Conservation (phyloP, 2,329 filamentous ascomycete species). For the Arthrinium phaeospermum region DNA sequence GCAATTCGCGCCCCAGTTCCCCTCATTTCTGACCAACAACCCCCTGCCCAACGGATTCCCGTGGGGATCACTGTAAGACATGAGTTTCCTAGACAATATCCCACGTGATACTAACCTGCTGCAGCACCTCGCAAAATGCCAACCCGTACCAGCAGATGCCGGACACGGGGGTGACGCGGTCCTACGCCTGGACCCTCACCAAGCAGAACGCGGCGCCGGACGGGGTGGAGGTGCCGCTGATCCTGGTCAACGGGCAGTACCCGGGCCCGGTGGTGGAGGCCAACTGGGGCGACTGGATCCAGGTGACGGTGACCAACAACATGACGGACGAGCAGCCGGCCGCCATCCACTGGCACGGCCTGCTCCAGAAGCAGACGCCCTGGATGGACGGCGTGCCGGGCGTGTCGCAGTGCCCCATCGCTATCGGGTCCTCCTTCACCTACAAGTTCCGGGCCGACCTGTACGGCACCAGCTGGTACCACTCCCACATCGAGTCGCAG, state of each 20-base stretch:
- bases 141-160: slow-evolving; percentile 21
- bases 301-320: slow-evolving; percentile 52
- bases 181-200: slow-evolving; percentile 39
- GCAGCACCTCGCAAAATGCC: slow-evolving; percentile 21
- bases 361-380: slow-evolving; percentile 27
- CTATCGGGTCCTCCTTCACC: slow-evolving; percentile 26
- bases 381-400: slow-evolving; percentile 34
- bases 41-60: slow-evolving; percentile 17
- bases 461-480: slow-evolving; percentile 40
- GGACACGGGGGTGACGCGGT: slow-evolving; percentile 25
- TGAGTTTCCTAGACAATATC: background rate
- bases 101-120: background rate
- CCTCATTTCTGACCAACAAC: slow-evolving; percentile 14
- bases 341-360: slow-evolving; percentile 29
- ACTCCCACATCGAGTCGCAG: slow-evolving; percentile 45
- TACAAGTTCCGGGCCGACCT: slow-evolving; percentile 29
- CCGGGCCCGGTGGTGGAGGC: slow-evolving; percentile 58
- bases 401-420: slow-evolving; percentile 30
- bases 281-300: slow-evolving; percentile 47
- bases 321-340: slow-evolving; percentile 45
- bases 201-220: slow-evolving; percentile 48
- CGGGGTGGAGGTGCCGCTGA: slow-evolving; percentile 50
- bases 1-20: background rate
- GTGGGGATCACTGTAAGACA: slow-evolving; percentile 17
- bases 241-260: slow-evolving; percentile 58